Base-by-base conservation (phyloP, 108 stramenopile species). In the Stephanodiscus minutulus region DNA sequence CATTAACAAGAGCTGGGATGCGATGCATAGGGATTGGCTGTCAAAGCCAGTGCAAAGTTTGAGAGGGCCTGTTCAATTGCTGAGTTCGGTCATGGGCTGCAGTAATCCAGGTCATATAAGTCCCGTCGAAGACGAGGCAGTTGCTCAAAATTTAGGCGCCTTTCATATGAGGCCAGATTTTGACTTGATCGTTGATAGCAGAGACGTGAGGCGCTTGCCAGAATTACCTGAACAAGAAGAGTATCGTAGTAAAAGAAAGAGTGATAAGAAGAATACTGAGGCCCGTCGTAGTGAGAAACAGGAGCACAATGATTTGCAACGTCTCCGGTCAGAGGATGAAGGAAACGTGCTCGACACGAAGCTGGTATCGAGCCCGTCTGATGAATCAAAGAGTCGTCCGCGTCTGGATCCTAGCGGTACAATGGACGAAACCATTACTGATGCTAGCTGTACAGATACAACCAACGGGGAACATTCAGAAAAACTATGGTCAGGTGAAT, bases 1-100 rank as follows among this genome's bases (percentile, higher is more conserved):
- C 0, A 63, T 95, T 31, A 80, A 73, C 28, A 95, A 95, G 64
- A 85, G 83, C 52, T 95, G 94, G 94, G 94, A 95, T 77, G 68
- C 79, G 33, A 89, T 87, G 65, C 79, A 80, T 28, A 74, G 91
- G 63, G 94, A 95, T 74, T 95, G 94, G 94, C 78, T 81, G 1
- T 78, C 79, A n/a, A 79, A 81, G 52, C 91, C 94, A 11, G 66
- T 87, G 58, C 88, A 88, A 1, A 49, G 66, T n/a, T 55, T 87
- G 39, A 70, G 89, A n/a, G 88, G 88, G 33, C 91, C 94, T 27
- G 69, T 71, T 6, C 65, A 75, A 49, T 48, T 94, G 7, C 63
- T 92, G 10, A 76, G 73, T 20, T 81, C 86, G 6, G 84, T 90
- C 58, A 87, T 88, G 66, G 93, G 89, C 8, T 94, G 89, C 66